Base-by-base conservation (phyloP, 352 stramenopile species). In the Globisporangium takayamanum region DNA sequence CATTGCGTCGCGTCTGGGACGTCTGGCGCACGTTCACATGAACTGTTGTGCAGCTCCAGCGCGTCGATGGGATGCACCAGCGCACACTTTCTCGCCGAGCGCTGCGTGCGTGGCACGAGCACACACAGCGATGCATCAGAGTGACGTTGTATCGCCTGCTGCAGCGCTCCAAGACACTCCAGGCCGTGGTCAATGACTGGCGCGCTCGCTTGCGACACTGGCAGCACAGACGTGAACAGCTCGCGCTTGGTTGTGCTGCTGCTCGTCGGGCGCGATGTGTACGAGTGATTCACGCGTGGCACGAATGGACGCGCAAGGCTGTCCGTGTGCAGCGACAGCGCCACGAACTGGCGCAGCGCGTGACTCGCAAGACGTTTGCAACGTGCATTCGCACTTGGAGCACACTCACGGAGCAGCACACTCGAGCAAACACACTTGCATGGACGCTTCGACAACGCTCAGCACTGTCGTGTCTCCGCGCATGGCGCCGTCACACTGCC, bases 151-250 rank as follows among this genome's bases (percentile, higher is more conserved):
- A 48, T 50, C 56, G 42, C 25, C 60, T 60, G 22, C 14, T 30
- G n/a, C 18, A 15, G 16, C 12, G 12, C 28, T 25, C 61, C 30
- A 59, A 30, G 30, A 36, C 11, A 18, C 11, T 67, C 45, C 16
- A 42, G 33, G 14, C 0, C 15, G 3, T 30, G 5, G 72, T 83
- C 45, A 20, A 15, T 15, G 26, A 5, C 18, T 80, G 72, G 72
- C 63, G 59, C 51, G 60, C 20, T 50, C 59, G 53, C 30, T 44
- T 42, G 22, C 60, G 57, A 10, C 57, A 72, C 49, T 73, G 58
- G 61, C 72, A 60, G 68, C 73, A 68, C 25, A 26, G 69, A 28
- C 30, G 36, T 8, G 62, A 57, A 7, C 55, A 74, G 44, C 55
- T 53, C 49, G 51, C 62, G 4, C 20, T 80, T 22, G 60, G 66